Evolutionary conservation across 2,329 filamentous ascomycete genomes (phyloP).

Genomic region (Dactylellina leptospora): DNA sequence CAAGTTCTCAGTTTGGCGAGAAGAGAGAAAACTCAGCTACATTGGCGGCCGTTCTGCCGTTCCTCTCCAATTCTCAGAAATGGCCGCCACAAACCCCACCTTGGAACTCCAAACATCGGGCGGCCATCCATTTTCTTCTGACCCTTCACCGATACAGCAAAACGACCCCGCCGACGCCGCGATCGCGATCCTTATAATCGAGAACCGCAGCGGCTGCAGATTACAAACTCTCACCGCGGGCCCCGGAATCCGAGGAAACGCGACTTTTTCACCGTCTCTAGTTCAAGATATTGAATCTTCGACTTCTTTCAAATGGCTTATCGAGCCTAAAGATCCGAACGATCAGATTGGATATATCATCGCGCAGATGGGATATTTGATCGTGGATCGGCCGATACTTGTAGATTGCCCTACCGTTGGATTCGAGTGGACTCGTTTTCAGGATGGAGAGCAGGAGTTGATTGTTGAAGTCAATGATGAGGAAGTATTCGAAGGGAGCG

Average conservation of each 20-base stretch:
- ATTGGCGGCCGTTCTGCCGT: too few species aligned
- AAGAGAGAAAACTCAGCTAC: too few species aligned
- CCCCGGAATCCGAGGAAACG: slow-evolving; percentile 33
- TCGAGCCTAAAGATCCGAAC: slow-evolving; percentile 1
- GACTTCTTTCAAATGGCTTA: slow-evolving; percentile 5
- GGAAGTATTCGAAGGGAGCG: slow-evolving; percentile 5
- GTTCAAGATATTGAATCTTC: slow-evolving; percentile 23
- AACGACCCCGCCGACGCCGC: not conserved
- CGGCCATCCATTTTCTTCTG: not conserved
- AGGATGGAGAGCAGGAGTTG: slow-evolving; percentile 27
- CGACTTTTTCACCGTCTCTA: not conserved
- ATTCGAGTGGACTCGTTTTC: slow-evolving; percentile 23
- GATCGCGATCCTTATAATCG: slow-evolving; percentile 17
- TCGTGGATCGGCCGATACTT: slow-evolving; percentile 8
- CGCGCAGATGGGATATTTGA: slow-evolving; percentile 28
- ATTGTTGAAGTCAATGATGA: slow-evolving; percentile 35
- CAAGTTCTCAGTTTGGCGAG: too few species aligned
- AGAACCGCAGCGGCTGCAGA: slow-evolving; percentile 17
- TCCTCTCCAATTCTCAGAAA: not conserved
- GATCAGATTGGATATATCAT: slow-evolving; percentile 3
- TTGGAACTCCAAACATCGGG: slow-evolving; percentile 23
- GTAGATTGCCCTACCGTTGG: slow-evolving; percentile 31
- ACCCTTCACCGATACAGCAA: not conserved
- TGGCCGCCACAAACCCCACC: slow-evolving; percentile 19
- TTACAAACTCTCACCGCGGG: slow-evolving; percentile 7